Conservation (phyloP, 208 protist genomes). For the Angomonas ambiguus region DNA sequence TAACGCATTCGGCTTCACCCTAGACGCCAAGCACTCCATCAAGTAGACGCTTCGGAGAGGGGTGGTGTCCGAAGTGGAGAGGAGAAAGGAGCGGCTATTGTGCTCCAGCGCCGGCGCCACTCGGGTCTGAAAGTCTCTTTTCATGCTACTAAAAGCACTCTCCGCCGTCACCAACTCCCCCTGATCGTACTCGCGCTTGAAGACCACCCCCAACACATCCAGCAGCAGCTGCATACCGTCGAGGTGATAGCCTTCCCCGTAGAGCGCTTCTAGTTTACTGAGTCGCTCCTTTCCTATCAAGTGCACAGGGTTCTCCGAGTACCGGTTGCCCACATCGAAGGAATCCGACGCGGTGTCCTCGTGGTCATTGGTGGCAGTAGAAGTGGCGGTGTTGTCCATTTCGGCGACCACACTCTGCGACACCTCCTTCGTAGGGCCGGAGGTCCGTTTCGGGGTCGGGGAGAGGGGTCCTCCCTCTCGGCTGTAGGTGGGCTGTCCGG, state of each 20-base stretch:
- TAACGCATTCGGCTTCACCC: conserved; percentile 34
- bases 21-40: conserved; percentile 33
- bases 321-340: neutral
- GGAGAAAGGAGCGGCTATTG: conserved; percentile 21
- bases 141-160: conserved; percentile 30
- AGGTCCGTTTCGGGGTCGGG: too few species aligned
- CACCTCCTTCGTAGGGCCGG: too few species aligned
- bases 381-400: too few species aligned
- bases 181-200: conserved; percentile 52
- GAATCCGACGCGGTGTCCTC: neutral
- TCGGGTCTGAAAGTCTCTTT: conserved; percentile 23
- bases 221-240: conserved; percentile 49
- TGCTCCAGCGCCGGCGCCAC: conserved; percentile 25
- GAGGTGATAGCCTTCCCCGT: conserved; percentile 33
- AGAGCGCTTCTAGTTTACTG: conserved; percentile 33
- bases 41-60: conserved; percentile 63
- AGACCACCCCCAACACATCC: conserved; percentile 48
- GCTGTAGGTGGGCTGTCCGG: neutral
- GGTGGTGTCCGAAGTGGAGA: conserved; percentile 20
- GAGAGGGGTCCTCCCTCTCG: too few species aligned
- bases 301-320: neutral
- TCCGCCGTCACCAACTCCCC: conserved; percentile 1
- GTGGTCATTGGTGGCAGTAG: neutral
- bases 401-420: too few species aligned
- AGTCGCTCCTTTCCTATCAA: conserved; percentile 12